These are phyloP conservation scores for Talaromyces funiculosus DNA, from an alignment of 2,329 filamentous ascomycete genomes.

Conservation along the genomic window DNA sequence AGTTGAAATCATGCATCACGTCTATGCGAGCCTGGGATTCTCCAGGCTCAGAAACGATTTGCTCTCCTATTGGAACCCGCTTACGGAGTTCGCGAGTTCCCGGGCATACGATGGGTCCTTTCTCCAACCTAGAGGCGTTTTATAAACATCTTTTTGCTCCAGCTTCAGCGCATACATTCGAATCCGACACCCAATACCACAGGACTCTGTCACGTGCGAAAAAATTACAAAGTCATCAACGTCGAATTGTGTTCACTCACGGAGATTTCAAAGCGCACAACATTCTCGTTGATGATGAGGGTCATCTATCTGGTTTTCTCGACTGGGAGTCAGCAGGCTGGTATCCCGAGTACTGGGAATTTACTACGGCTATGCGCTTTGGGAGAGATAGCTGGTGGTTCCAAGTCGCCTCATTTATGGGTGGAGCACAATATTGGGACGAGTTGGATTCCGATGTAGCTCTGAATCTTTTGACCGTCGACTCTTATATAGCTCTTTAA, in stretches of 20 bases:
- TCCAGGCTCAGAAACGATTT: conserved; percentile 19
- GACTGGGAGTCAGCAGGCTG: conserved; percentile 24
- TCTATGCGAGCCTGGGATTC: conserved; percentile 33
- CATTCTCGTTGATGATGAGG: conserved; percentile 18
- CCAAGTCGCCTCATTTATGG: conserved; percentile 18
- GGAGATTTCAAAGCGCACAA: conserved; percentile 22
- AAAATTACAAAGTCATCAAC: conserved; percentile 8
- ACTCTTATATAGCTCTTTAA: conserved; percentile 23
- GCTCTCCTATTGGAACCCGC: conserved; percentile 23
- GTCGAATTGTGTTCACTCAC: conserved; percentile 23
- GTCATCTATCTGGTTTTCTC: conserved; percentile 22
- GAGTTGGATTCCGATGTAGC: conserved; percentile 18
- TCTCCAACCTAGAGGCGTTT: conserved; percentile 23
- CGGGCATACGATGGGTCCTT: conserved; percentile 28
- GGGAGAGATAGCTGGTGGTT: conserved; percentile 21
- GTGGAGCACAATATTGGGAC: conserved; percentile 18
- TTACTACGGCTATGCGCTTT: conserved; percentile 21
- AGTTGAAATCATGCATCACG: conserved; percentile 30
- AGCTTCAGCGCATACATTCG: conserved; percentile 25
- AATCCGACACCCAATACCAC: conserved; percentile 23
- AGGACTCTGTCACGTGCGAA: conserved; percentile 21
- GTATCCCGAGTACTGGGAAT: conserved; percentile 24
- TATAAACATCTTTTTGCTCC: conserved; percentile 23
- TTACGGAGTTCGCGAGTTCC: conserved; percentile 30
- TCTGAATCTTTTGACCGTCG: conserved; percentile 19